A percentile compares a stretch with the other conserved stretches of the same genome.
Evolutionary conservation across 345 rosid species (phyloP).

Genomic region (Eucalyptus brandiana): DNA sequence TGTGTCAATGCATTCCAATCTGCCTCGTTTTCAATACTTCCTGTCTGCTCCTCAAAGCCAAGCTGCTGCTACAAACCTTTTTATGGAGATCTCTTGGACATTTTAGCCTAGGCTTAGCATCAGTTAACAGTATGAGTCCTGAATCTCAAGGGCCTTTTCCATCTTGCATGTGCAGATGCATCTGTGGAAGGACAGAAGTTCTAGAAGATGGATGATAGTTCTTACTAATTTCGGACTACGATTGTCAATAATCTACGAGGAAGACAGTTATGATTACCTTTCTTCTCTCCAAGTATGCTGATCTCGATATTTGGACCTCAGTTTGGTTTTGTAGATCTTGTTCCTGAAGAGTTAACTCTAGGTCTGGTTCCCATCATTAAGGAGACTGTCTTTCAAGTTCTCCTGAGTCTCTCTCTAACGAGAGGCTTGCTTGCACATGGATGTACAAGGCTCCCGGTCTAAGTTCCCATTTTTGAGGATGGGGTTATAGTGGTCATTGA

Average conservation of each 20-base stretch:
- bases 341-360: neutral
- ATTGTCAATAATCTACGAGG: neutral
- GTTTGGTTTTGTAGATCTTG: neutral
- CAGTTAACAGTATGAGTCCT: neutral
- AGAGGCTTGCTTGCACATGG: neutral
- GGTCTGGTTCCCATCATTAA: neutral
- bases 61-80: neutral
- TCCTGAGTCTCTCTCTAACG: neutral
- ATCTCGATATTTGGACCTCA: neutral
- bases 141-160: neutral
- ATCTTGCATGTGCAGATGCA: neutral
- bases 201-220: neutral
- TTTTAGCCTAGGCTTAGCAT: neutral
- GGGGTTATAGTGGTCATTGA: neutral
- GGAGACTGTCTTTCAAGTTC: neutral
- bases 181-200: neutral
- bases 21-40: neutral
- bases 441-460: neutral
- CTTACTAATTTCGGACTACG: neutral
- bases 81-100: neutral
- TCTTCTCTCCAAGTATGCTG: neutral
- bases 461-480: neutral
- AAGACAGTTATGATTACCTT: neutral
- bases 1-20: neutral
- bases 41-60: neutral